Evolutionary conservation across 2,329 filamentous ascomycete genomes (phyloP), one percentile per base, ranked within the genome.

Genomic region (Zymoseptoria pseudotritici): DNA sequence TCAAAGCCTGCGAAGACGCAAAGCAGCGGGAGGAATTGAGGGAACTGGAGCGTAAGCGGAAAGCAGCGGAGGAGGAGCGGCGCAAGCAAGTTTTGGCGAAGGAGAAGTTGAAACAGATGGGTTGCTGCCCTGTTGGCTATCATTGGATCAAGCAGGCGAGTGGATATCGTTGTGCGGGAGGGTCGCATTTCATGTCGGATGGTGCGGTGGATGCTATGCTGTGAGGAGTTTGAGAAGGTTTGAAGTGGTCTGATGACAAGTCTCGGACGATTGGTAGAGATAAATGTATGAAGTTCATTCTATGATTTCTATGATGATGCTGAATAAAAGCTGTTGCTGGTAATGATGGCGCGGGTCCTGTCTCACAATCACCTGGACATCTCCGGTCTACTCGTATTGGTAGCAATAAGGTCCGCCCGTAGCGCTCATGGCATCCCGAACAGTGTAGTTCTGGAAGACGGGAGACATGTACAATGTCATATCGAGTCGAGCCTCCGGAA

Each of bases 91-190:
- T 73, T 77, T 78, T 81, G 60, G 67, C 67, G 24, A 66, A 71
- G 19, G 64, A 68, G 49, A 85, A 80, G 65, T 68, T 90, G 63
- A 72, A 68, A 63, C 29, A 64, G 1, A 76, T 83, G 75, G 87
- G 87, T 0, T 55, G 71, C 0, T 91, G 87, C 70, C 75, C 77
- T 0, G 46, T 58, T 19, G 87, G 86, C 0, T 90, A 54, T 67
- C 57, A 59, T 0, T 91, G 87, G 87, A 83, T 87, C 24, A 83
- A 82, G 65, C 80, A 86, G 66, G 50, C 2, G 1, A 68, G 66
- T 1, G 87, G 87, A 0, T 90, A 84, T 71, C 71, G 85, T 4
- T 90, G 87, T 73, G 78, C 79, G 0, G 87, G 81, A 0, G 86
- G 86, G 0, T 68, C 67, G 2, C 87, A 90, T 73, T 87, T 68